Evolutionary conservation across 441 rosid genomes (phyloP).

Genomic region (Populus hybrid): DNA sequence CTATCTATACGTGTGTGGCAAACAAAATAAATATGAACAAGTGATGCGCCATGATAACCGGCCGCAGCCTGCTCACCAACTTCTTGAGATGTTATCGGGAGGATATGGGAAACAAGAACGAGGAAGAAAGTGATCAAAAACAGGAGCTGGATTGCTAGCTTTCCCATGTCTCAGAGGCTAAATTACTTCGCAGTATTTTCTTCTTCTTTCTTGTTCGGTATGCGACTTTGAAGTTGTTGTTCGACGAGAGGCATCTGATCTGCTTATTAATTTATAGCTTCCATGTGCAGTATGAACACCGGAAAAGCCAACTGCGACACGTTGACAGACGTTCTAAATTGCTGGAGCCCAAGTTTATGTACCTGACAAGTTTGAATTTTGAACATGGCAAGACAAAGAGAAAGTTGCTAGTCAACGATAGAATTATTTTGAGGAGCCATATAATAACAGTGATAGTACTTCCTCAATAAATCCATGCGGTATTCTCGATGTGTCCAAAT

Average conservation of each 20-base stretch:
- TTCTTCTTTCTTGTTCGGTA: too few species aligned
- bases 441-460: too few species aligned
- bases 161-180: slow-evolving; percentile 18
- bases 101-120: slow-evolving; percentile 14
- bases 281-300: too few species aligned
- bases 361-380: too few species aligned
- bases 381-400: not conserved
- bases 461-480: too few species aligned
- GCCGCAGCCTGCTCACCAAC: slow-evolving; percentile 26
- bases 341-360: too few species aligned
- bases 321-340: not conserved
- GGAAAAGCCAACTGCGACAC: not conserved
- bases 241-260: not conserved
- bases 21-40: too few species aligned
- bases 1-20: too few species aligned
- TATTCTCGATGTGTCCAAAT: too few species aligned
- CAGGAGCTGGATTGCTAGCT: slow-evolving; percentile 14
- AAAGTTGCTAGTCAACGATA: not conserved
- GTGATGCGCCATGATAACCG: too few species aligned
- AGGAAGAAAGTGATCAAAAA: slow-evolving; percentile 17
- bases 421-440: too few species aligned
- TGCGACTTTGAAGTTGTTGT: not conserved
- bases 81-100: slow-evolving; percentile 29
- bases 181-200: too few species aligned
- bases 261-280: not conserved